Percentiles rank a stretch among this genome's conserved stretches.
Conservation (phyloP, 345 rosid species). For the Salix dunnii region DNA sequence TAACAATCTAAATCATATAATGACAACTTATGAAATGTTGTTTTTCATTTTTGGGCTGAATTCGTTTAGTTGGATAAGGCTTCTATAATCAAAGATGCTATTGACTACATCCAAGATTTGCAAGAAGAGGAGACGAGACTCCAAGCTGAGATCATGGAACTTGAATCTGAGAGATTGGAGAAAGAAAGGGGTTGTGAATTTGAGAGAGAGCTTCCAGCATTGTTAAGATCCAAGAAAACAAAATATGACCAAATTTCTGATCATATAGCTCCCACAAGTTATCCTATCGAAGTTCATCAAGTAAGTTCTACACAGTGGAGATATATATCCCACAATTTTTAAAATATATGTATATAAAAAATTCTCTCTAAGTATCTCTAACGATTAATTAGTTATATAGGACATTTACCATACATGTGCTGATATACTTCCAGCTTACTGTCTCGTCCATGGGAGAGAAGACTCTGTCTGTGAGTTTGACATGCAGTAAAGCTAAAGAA, state of each 20-base stretch:
- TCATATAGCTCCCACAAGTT: conserved; percentile 31
- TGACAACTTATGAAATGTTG: too few species aligned
- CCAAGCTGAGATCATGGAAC: conserved; percentile 61
- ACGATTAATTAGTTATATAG: not conserved
- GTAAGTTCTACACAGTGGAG: conserved; percentile 14
- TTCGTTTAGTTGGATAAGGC: conserved; percentile 84
- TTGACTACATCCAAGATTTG: conserved; percentile 75
- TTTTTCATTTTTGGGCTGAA: not conserved
- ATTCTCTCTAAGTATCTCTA: too few species aligned
- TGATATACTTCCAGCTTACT: conserved; percentile 43
- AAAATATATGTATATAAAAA: too few species aligned
- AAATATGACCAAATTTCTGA: conserved; percentile 42
- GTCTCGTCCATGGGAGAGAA: conserved; percentile 67
- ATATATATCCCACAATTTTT: too few species aligned
- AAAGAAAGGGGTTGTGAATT: conserved; percentile 33
- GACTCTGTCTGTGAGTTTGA: conserved; percentile 68
- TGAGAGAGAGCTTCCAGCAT: conserved; percentile 54
- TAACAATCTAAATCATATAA: too few species aligned
- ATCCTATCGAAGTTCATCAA: conserved; percentile 67
- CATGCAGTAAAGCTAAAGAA: conserved; percentile 67
- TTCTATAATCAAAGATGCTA: conserved; percentile 90
- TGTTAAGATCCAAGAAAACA: conserved; percentile 71
- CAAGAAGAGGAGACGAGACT: conserved; percentile 73
- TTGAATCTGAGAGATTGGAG: conserved; percentile 51
- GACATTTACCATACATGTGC: not conserved